These are phyloP conservation scores for Solanum tarijense DNA, from an alignment of 257 asterid species.

Conservation along the genomic window DNA sequence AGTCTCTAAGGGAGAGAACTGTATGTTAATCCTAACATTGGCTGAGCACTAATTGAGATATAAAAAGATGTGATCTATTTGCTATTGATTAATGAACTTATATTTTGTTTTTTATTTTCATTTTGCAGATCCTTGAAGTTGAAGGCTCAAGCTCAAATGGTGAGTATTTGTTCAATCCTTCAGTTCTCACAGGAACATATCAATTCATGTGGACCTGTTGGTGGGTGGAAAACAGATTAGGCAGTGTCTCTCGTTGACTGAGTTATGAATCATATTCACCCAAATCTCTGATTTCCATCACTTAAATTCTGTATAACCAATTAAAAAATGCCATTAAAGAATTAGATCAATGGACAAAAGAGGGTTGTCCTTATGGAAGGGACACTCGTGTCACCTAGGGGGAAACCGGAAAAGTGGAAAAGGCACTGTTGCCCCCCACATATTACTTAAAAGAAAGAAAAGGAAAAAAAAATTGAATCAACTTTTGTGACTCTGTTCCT, in stretches of 20 bases:
- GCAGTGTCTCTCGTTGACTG: background rate
- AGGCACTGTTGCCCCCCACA: background rate
- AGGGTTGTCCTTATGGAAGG: background rate
- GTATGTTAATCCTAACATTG: conserved; percentile 27
- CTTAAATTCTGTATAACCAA: background rate
- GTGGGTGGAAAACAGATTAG: background rate
- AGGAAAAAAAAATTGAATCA: background rate
- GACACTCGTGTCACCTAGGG: background rate
- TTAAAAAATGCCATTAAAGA: background rate
- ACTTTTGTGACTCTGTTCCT: background rate
- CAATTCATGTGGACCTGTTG: conserved; percentile 4
- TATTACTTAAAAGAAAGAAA: background rate
- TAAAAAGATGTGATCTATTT: background rate
- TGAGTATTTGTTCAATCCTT: conserved; percentile 29
- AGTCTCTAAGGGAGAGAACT: conserved; percentile 16
- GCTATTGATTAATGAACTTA: background rate
- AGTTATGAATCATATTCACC: background rate
- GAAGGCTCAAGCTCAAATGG: conserved; percentile 36
- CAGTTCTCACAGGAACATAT: background rate
- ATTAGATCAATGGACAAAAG: background rate
- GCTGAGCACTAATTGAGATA: background rate
- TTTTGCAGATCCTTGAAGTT: conserved; percentile 39
- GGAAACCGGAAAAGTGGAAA: background rate
- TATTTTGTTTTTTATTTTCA: background rate
- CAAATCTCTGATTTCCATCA: background rate